Evolutionary conservation across 169 alveolate species (phyloP), one percentile per base, ranked within the genome.

Genomic region (Plasmodium reichenowi): DNA sequence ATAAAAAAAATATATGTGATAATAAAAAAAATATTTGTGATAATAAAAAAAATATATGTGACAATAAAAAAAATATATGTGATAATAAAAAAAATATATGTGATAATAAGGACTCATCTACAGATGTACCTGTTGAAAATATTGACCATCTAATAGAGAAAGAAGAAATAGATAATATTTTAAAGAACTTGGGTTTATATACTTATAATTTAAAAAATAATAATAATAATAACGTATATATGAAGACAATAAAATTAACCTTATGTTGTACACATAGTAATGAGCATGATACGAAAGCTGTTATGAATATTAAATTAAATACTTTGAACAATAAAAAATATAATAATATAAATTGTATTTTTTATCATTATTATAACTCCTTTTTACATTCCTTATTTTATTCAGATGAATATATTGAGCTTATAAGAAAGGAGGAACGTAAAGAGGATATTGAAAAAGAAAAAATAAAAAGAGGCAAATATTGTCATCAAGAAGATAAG

Each of bases 341-440:
- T 43, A 63, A 50, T 13, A 76, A 76, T n/a, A 32, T 76, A 2
- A 70, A 45, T 8, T 17, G 66, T 5, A 50, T 76, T 3, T 76
- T 76, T 9, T 76, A 76, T 56, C 68, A 76, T 22, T 76, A 76
- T 24, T 76, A 76, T 20, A 64, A 48, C 12, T 63, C 74, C 54
- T 76, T 76, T 56, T 54, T 76, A 12, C 60, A 45, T 15, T 76
- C 89, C 1, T 59, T 76, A 13, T 76, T 76, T 13, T 76, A 64
- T 43, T 54, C 89, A 12, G 67, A 76, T 29, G 29, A 59, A 70
- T 76, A 50, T 64, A 43, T 22, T 13, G 66, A 63, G 13, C 2
- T 43, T 12, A 8, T 32, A 45, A 70, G 24, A 4, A 64, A 64
- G 59, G 64, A 70, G 3, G 78, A 20, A 20, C 17, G 8, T 17